These are phyloP conservation scores for Aspergillus versicolor DNA, from an alignment of 2,329 filamentous ascomycete genomes.

Conservation along the genomic window DNA sequence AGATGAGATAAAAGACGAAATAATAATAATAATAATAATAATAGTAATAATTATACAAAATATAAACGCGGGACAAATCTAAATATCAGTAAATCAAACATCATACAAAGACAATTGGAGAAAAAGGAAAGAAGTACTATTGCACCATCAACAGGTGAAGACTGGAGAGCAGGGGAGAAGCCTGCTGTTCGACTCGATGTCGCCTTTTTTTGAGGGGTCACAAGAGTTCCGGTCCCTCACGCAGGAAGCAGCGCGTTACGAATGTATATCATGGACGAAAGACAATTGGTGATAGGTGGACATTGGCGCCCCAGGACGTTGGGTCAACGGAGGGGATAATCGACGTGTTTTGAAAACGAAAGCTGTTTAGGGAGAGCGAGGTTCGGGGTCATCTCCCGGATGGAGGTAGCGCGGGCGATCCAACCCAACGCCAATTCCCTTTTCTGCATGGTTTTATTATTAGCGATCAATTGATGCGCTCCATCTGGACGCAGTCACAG, in stretches of 20 bases:
- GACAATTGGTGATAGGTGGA: constrained; percentile 20
- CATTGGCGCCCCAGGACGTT: constrained; percentile 21
- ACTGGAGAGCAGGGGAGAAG: neutral
- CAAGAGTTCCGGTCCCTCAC: constrained; percentile 13
- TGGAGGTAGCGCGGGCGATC: constrained; percentile 23
- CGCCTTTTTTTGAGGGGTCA: constrained; percentile 6
- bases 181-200: constrained; percentile 15
- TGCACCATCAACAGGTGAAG: neutral
- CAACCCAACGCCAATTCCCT: constrained; percentile 17
- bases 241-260: constrained; percentile 19
- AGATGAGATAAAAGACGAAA: constrained; percentile 4
- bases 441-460: constrained; percentile 12
- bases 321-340: constrained; percentile 21
- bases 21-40: neutral
- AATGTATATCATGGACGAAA: constrained; percentile 17
- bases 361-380: constrained; percentile 13
- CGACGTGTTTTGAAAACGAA: constrained; percentile 14
- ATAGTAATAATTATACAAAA: neutral
- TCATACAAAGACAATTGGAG: neutral
- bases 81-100: neutral
- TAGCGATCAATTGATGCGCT: constrained; percentile 12
- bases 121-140: constrained; percentile 8
- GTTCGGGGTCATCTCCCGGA: constrained; percentile 20
- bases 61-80: constrained; percentile 1
- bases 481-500: constrained; percentile 14